These are phyloP conservation scores for Yarrowia osloensis DNA, from an alignment of 805 yeast genomes.

Conservation along the genomic window DNA sequence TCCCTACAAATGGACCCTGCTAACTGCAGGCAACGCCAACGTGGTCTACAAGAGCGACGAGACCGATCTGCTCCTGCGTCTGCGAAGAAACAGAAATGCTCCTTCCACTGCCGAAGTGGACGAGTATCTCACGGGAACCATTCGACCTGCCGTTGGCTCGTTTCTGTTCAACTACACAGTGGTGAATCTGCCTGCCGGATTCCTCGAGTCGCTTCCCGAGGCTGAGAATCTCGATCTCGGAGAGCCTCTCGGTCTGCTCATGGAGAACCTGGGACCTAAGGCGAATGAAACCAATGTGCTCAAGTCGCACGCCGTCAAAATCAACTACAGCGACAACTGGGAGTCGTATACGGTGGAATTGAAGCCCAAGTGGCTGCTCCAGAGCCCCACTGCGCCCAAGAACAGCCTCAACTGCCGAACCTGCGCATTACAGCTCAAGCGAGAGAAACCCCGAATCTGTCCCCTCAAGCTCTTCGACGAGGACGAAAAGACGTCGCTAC, in stretches of 20 bases:
- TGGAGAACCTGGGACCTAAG: constrained; percentile 26
- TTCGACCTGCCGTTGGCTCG: background rate
- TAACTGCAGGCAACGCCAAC: constrained; percentile 28
- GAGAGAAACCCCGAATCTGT: constrained; percentile 42
- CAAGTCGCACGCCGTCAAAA: constrained; percentile 20
- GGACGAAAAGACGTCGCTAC: background rate
- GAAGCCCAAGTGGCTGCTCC: constrained; percentile 64
- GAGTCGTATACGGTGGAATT: constrained; percentile 46
- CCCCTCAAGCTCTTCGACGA: constrained; percentile 2
- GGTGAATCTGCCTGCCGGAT: constrained; percentile 2
- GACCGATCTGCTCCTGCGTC: background rate
- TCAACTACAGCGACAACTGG: constrained; percentile 11
- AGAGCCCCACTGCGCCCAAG: constrained; percentile 47
- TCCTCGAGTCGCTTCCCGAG: constrained; percentile 11
- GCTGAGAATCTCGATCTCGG: background rate
- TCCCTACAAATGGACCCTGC: constrained; percentile 14
- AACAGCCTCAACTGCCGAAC: constrained; percentile 53
- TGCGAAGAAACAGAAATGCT: constrained; percentile 1
- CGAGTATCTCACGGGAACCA: background rate
- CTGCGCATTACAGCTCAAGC: constrained; percentile 52
- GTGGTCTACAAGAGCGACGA: background rate
- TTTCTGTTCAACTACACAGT: background rate
- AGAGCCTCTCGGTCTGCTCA: constrained; percentile 19
- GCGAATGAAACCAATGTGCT: background rate
- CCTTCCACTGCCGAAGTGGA: constrained; percentile 20